Conservation (phyloP, 495 filamentous ascomycete species). For the Penicillium canariense region DNA sequence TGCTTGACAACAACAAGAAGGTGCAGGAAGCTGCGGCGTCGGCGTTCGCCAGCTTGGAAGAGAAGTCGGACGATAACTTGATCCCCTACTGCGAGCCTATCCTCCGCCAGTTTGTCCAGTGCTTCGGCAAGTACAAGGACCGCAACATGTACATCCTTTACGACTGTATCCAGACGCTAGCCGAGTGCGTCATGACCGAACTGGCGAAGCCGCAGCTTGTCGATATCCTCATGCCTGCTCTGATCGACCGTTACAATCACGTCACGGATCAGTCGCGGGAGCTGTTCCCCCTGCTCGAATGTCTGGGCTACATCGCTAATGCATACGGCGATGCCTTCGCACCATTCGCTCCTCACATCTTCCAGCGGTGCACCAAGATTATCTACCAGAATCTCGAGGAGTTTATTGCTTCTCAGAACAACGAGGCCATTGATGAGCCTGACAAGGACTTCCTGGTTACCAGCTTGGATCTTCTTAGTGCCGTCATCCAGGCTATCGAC, state of each 20-base stretch:
- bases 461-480: conserved; percentile 89
- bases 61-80: conserved; percentile 79
- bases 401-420: conserved; percentile 61
- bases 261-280: conserved; percentile 88
- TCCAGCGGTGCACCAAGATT: conserved; percentile 80
- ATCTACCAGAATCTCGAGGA: conserved; percentile 88
- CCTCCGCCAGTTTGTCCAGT: conserved; percentile 84
- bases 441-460: conserved; percentile 98
- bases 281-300: conserved; percentile 91
- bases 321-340: conserved; percentile 81
- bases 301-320: conserved; percentile 88
- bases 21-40: conserved; percentile 96
- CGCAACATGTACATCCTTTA: conserved; percentile 99
- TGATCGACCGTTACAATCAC: conserved; percentile 86
- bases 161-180: conserved; percentile 96
- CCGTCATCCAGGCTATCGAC: conserved; percentile 90
- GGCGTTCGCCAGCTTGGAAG: conserved; percentile 93
- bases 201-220: conserved; percentile 76
- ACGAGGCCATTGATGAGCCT: conserved; percentile 68
- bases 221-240: conserved; percentile 86
- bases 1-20: conserved; percentile 96
- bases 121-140: conserved; percentile 95
- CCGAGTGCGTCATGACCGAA: conserved; percentile 81
- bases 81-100: conserved; percentile 87
- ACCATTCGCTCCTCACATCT: conserved; percentile 80